These are phyloP conservation scores for Boletus edulis DNA, from an alignment of 768 basidiomycete genomes.

Conservation along the genomic window DNA sequence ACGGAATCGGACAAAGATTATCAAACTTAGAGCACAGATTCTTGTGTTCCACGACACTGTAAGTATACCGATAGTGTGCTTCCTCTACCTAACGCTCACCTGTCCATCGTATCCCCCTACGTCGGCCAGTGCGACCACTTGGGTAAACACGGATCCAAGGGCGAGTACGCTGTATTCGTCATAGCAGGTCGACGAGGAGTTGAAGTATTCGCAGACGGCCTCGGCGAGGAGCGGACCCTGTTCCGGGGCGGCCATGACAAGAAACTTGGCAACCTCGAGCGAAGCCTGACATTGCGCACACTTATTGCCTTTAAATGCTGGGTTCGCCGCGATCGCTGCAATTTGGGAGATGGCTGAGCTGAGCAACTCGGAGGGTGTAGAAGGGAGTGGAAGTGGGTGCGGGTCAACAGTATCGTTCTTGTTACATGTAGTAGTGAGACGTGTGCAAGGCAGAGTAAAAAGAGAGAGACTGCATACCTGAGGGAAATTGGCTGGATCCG, in stretches of 20 bases:
- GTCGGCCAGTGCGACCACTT: constrained; percentile 44
- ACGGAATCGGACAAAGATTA: constrained; percentile 35
- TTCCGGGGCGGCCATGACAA: constrained; percentile 40
- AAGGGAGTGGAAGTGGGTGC: constrained; percentile 38
- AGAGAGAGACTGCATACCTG: constrained; percentile 22
- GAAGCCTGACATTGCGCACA: constrained; percentile 39
- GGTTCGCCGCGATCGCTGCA: constrained; percentile 33
- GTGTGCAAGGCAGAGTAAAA: background rate
- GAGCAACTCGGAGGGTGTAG: constrained; percentile 32
- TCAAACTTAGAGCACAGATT: constrained; percentile 38
- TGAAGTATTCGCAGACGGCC: constrained; percentile 41
- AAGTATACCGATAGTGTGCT: background rate
- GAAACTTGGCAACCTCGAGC: constrained; percentile 40
- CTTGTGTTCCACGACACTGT: background rate
- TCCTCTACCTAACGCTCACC: constrained; percentile 21
- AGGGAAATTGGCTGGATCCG: constrained; percentile 36
- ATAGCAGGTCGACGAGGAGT: constrained; percentile 36
- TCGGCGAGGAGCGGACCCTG: constrained; percentile 40
- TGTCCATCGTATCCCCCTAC: constrained; percentile 48
- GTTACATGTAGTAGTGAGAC: background rate
- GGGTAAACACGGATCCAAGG: constrained; percentile 41
- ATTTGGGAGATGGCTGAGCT: constrained; percentile 38
- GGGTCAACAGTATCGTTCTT: constrained; percentile 44
- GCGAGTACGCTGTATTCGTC: constrained; percentile 32
- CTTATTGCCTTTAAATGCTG: constrained; percentile 34